These are phyloP conservation scores for Boeremia lycopersici DNA, from an alignment of 2,329 filamentous ascomycete genomes.

Conservation along the genomic window DNA sequence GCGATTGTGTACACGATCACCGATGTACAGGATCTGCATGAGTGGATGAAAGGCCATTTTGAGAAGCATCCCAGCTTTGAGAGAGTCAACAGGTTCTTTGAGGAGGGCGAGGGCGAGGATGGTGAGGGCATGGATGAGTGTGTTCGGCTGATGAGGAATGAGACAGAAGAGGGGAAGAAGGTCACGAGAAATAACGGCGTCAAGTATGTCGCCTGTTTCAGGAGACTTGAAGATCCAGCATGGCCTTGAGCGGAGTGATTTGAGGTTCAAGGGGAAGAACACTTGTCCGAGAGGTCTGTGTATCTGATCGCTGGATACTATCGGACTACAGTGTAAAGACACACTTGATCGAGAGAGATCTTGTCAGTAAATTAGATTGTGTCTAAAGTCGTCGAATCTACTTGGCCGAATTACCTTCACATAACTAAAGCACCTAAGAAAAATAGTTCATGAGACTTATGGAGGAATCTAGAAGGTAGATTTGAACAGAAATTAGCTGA, in stretches of 20 bases:
- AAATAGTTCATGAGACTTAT: no score
- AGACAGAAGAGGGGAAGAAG: conserved; percentile 98
- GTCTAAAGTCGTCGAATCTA: no score
- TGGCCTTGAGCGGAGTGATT: conserved; percentile 70
- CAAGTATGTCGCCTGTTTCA: conserved; percentile 90
- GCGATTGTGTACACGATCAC: conserved; percentile 96
- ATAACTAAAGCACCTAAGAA: no score
- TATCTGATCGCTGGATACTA: background rate
- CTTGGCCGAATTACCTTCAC: no score
- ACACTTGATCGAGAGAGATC: no score
- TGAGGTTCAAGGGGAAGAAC: background rate
- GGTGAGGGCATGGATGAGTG: conserved; percentile 73
- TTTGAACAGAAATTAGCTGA: no score
- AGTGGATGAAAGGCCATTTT: conserved; percentile 92
- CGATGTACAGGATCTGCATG: conserved; percentile 90
- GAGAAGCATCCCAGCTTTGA: conserved; percentile 79
- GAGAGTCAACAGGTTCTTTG: conserved; percentile 59
- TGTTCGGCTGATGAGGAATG: conserved; percentile 74
- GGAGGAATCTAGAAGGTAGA: no score
- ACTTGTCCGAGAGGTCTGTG: background rate
- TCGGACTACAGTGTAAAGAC: background rate
- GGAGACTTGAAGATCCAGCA: conserved; percentile 76
- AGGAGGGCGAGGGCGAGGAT: conserved; percentile 69
- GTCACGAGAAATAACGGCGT: conserved; percentile 86
- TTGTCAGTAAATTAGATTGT: no score